phyloP scores from a whole-genome alignment of 257 asterid genomes.

The Ilex asprella region DNA sequence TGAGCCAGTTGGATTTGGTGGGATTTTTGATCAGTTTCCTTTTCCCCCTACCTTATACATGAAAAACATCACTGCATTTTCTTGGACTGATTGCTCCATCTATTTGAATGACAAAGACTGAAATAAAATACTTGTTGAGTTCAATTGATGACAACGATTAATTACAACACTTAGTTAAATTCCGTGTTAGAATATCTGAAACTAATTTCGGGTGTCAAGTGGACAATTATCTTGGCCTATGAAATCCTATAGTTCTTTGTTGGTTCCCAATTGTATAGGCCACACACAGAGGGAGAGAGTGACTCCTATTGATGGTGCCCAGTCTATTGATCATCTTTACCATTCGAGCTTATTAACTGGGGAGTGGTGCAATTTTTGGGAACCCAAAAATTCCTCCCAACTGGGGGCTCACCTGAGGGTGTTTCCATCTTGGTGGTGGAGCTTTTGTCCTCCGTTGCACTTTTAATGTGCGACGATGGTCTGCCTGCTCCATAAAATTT shows the following conservation, averaged over 20 bases:
- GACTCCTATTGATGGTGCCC: background rate
- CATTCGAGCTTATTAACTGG: background rate
- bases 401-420: background rate
- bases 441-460: too few species aligned
- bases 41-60: background rate
- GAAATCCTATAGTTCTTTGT: too few species aligned
- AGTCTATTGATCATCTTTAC: background rate
- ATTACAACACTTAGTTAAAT: too few species aligned
- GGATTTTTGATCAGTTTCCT: slow-evolving; percentile 15
- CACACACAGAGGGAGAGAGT: too few species aligned
- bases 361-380: background rate
- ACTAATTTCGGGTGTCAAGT: too few species aligned
- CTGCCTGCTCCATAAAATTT: background rate
- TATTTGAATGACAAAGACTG: background rate
- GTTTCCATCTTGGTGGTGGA: background rate
- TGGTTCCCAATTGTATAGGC: too few species aligned
- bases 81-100: background rate
- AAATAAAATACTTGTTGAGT: background rate
- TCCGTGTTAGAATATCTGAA: too few species aligned
- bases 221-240: too few species aligned
- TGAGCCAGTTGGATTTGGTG: background rate
- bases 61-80: background rate
- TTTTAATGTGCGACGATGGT: too few species aligned
- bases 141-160: too few species aligned
- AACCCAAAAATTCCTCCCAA: too few species aligned